These are phyloP conservation scores for Coemansia sp. DNA, from an alignment of 192 early-diverging fungal species.

Conservation along the genomic window DNA sequence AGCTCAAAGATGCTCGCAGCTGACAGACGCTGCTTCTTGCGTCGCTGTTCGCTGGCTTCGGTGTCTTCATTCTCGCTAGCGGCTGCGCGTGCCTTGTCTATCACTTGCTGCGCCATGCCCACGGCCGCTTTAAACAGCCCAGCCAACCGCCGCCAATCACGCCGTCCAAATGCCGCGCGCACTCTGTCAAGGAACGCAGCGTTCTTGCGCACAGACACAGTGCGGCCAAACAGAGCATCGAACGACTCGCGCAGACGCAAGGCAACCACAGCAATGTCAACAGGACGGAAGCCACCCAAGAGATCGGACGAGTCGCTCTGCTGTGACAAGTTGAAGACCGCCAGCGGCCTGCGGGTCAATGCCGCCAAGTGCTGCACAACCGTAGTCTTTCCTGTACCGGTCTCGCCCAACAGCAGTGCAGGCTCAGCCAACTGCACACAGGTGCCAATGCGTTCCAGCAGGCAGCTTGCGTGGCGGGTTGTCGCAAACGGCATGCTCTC, in stretches of 20 bases:
- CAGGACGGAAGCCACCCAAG: constrained; percentile 96
- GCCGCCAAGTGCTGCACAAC: constrained; percentile 90
- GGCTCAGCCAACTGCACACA: constrained; percentile 81
- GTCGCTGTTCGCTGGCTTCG: constrained; percentile 13
- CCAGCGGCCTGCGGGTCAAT: constrained; percentile 68
- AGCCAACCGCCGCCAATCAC: constrained; percentile 83
- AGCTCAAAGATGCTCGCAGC: constrained; percentile 40
- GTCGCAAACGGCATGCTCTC: constrained; percentile 73
- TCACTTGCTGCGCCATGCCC: constrained; percentile 25
- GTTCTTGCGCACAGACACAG: constrained; percentile 88
- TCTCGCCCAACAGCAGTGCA: constrained; percentile 91
- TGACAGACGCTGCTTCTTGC: constrained; percentile 32
- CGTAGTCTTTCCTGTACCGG: constrained; percentile 97
- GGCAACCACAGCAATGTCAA: constrained; percentile 80
- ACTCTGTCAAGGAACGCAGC: constrained; percentile 80
- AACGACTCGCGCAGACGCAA: constrained; percentile 81
- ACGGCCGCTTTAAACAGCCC: constrained; percentile 70
- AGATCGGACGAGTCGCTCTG: constrained; percentile 94
- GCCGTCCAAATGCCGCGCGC: constrained; percentile 65
- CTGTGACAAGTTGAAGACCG: constrained; percentile 96
- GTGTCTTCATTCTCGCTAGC: constrained; percentile 29
- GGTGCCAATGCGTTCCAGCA: constrained; percentile 85
- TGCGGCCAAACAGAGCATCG: constrained; percentile 78
- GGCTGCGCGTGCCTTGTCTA: constrained; percentile 8
- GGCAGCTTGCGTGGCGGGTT: constrained; percentile 76